Base-by-base conservation (phyloP, 768 basidiomycete genomes). In the Xerocomus spinulosus region DNA sequence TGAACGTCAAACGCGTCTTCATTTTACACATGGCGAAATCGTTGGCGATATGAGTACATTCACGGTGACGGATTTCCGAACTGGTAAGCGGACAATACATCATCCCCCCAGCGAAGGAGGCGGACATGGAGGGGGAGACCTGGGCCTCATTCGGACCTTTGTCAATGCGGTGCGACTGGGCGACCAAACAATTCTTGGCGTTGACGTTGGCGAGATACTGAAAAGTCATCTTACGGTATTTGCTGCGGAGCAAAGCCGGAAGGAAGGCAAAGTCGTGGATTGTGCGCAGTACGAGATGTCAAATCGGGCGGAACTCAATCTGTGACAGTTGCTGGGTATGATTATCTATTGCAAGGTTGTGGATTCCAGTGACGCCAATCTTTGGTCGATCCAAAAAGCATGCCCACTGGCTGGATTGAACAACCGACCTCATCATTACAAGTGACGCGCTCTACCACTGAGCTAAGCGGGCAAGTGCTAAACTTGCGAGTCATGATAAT, bases 11-110 rank as follows among this genome's bases (percentile, higher is more conserved):
- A 84, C 87, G 5, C 79, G 87, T 13, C 70, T 92, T 60, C 90
- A 93, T 63, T 93, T 93, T 57, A 82, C 84, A 3, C 78, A 88
- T 48, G 92, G 92, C 5, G 92, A 93, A 68, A 83, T 94, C 43
- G 74, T 92, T n/a, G 92, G 92, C 23, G 80, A 94, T 64, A 90
- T 90, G 88, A 66, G 48, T 14, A 75, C 68, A 10, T 92, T 87
- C 60, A 87, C 81, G 13, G 80, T 88, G 17, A 83, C 80, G 18
- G 82, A 92, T 68, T 94, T 92, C 69, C 75, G 80, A 46, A 81
- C 78, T 35, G 67, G 73, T 20, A 52, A 50, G 34, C 72, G 67
- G 41, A 80, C 68, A 37, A 64, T 51, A 3, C 71, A 77, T 61
- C 57, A 55, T 13, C 89, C 88, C 1, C 61, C 55, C 29, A 66